These are phyloP conservation scores for Metarhizium brunneum DNA, from an alignment of 2,329 filamentous ascomycete genomes.

Conservation along the genomic window DNA sequence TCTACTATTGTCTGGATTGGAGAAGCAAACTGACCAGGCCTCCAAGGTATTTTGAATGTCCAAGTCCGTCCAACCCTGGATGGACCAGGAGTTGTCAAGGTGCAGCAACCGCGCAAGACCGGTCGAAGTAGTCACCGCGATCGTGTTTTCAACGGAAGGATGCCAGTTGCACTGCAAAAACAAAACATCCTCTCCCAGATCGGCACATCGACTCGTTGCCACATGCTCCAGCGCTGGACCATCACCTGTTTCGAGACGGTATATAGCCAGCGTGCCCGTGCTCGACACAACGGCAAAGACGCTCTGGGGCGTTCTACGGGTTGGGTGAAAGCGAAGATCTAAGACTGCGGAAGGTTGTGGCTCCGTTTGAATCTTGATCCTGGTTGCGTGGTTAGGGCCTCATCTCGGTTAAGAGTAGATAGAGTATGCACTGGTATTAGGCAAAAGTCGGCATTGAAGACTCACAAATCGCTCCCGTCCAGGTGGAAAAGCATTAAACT, in stretches of 20 bases:
- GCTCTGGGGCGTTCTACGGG: constrained; percentile 24
- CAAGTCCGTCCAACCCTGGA: constrained; percentile 25
- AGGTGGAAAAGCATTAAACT: constrained; percentile 61
- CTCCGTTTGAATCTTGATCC: constrained; percentile 41
- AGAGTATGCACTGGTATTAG: background rate
- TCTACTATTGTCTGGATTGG: constrained; percentile 17
- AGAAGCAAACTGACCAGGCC: constrained; percentile 65
- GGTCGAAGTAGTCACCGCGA: constrained; percentile 64
- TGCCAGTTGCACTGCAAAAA: constrained; percentile 70
- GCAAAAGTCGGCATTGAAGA: constrained; percentile 3
- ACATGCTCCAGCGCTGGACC: constrained; percentile 28
- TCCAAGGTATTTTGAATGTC: constrained; percentile 49
- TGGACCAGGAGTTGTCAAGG: constrained; percentile 32
- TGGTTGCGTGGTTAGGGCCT: background rate
- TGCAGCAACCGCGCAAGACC: constrained; percentile 51
- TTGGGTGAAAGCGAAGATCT: constrained; percentile 71
- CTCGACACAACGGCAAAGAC: constrained; percentile 71
- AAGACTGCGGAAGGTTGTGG: constrained; percentile 65
- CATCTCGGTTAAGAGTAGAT: background rate
- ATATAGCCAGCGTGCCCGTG: constrained; percentile 60
- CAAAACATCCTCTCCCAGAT: constrained; percentile 48
- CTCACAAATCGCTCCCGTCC: constrained; percentile 46
- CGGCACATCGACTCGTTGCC: constrained; percentile 34
- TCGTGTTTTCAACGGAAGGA: constrained; percentile 39
- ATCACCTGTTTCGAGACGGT: constrained; percentile 36